Base-by-base conservation (phyloP, 768 basidiomycete genomes). In the Hortiboletus campestris region DNA sequence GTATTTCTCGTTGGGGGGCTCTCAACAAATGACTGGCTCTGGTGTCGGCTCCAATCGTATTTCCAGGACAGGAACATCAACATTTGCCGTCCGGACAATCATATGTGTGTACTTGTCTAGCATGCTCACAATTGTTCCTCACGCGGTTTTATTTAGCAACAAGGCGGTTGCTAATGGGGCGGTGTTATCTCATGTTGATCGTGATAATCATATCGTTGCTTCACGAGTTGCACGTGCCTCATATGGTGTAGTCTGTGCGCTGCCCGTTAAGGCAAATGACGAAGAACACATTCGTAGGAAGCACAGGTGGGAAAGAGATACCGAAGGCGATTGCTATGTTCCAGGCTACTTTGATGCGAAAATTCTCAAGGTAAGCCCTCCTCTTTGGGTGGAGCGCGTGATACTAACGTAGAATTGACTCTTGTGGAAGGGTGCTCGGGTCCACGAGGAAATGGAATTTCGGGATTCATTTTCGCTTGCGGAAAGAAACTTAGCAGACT, bases 1-100 rank as follows among this genome's bases (percentile, higher is more conserved):
- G 63, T 32, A 10, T 60, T 63, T 11, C 36, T 63, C 20, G 47
- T 63, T 5, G 63, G 61, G 1, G 63, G 58, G 1, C 32, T 60
- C 1, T 49, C 50, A 8, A 44, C 28, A 11, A 63, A 57, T 7
- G 46, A 57, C 28, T 56, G 58, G 57, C 41, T 63, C 19, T 56
- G 54, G 51, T 43, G 36, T 45, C 51, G 19, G 12, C 48, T 63
- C 8, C 48, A 63, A 28, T 49, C 49, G 1, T 63, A 63, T 36
- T 63, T 63, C 42, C 10, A 22, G 17, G 8, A 0, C 0, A 50
- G 3, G 44, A 46, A 46, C 2, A 43, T 63, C 28, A 29, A 13
- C 2, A n/a, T 51, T 28, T 59, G 16, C 31, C 56, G 55, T 12
- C 50, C 62, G 4, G 51, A 47, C 22, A 47, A 53, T 25, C 38